Base-by-base conservation (phyloP, 1,284 basidiomycete species). In the Cryptococcus maquisensis region DNA sequence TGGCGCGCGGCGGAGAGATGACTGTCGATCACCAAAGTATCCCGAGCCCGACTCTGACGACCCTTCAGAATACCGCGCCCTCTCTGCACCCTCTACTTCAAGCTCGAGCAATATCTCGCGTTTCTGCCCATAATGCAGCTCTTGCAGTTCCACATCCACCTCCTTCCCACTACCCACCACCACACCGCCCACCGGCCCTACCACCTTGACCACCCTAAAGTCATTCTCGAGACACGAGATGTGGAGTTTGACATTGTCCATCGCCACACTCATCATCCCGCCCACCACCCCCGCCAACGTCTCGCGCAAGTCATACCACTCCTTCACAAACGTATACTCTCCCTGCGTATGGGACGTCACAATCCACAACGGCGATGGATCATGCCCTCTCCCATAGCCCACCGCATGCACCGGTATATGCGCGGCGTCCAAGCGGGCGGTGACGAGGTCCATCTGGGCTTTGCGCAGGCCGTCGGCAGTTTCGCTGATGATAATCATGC, bases 401-500 rank as follows among this genome's bases (percentile, higher is more conserved):
- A 98, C 88, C 2, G 91, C 88, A 75, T 98, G 95, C 52, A 98
- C 94, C 1, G 95, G 93, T 10, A 61, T 23, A 52, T 91, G 93
- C 26, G 90, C 94, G 3, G 94, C 94, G 69, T 98, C 95, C 0
- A 93, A 88, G 42, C 95, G 86, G 41, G 94, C 93, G 57, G 96
- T 86, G 28, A 97, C 91, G 18, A 98, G 82, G 68, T 98, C 93
- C 91, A 98, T 97, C 76, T 97, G 92, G n/a, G 90, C 89, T n/a
- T 92, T 85, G 47, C 90, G 84, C 12, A 93, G 90, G 60, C 84
- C 86, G 67, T 97, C 93, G 5, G 87, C 80, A 1, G 90, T 86
- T 69, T 98, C 95, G 73, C 90, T 92, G 63, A 98, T 85, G 21
- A 98, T 82, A 44, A 97, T 78, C 85, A 98, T 89, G 18, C 91